Evolutionary conservation across 306 rosid genomes (phyloP).

Genomic region (Lathyrus tuberosus): DNA sequence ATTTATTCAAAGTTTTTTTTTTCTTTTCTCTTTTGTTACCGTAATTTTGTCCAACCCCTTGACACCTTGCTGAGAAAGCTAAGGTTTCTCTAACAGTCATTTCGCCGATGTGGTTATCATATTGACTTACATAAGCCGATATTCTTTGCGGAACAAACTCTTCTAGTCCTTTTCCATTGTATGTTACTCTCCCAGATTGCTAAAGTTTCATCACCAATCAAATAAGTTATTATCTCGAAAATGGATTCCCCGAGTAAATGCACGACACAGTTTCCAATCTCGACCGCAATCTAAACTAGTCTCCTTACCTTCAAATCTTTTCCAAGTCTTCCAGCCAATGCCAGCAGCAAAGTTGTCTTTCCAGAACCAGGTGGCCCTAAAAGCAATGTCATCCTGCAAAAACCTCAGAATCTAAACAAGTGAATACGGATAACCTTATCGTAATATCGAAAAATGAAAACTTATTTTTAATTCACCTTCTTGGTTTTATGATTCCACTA

Average conservation of each 20-base stretch:
- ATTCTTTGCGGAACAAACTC: slow-evolving; percentile 82
- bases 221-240: not conserved
- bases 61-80: slow-evolving; percentile 87
- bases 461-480: slow-evolving; percentile 39
- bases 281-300: not conserved
- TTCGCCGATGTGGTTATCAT: slow-evolving; percentile 81
- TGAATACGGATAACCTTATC: not conserved
- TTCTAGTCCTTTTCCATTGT: slow-evolving; percentile 73
- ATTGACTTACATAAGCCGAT: slow-evolving; percentile 78
- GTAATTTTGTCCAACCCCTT: slow-evolving; percentile 77
- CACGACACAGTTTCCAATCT: not conserved
- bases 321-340: slow-evolving; percentile 58
- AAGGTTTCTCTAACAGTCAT: slow-evolving; percentile 90
- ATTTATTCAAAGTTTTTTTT: not conserved
- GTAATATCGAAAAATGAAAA: not conserved
- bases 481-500: slow-evolving; percentile 54
- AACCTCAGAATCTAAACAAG: not conserved
- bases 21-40: slow-evolving; percentile 38
- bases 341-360: slow-evolving; percentile 64
- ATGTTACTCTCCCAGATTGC: slow-evolving; percentile 76
- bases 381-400: slow-evolving; percentile 62
- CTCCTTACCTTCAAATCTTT: slow-evolving; percentile 46
- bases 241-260: not conserved
- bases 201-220: slow-evolving; percentile 38
- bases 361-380: slow-evolving; percentile 63